Conservation (phyloP, 257 asterid species). For the Solanum gandarillasii region DNA sequence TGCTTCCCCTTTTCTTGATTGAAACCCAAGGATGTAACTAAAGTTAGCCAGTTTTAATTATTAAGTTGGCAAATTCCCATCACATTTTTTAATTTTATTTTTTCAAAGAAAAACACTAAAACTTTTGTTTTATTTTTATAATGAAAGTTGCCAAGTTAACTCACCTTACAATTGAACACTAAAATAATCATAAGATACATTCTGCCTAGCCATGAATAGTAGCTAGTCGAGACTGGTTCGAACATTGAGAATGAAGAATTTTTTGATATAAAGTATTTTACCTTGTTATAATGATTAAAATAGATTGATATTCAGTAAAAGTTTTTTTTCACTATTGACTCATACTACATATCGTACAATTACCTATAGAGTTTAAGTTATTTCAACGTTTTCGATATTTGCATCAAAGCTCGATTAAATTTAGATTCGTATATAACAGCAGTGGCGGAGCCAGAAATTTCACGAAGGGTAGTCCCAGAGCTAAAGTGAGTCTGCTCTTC, state of each 20-base stretch:
- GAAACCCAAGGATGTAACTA: background rate
- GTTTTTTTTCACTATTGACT: background rate
- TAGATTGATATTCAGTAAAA: background rate
- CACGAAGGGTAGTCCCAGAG: too few relatives aligned
- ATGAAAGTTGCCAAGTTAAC: background rate
- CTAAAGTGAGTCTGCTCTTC: too few relatives aligned
- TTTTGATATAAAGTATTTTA: too few relatives aligned
- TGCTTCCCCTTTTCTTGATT: background rate
- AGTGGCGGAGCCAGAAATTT: too few relatives aligned
- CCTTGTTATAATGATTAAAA: background rate
- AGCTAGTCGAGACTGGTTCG: background rate
- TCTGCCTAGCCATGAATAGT: background rate
- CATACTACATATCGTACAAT: background rate
- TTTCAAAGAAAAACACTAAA: background rate
- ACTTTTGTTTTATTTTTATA: background rate
- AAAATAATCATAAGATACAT: background rate
- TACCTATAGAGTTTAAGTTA: background rate
- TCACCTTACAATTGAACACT: background rate
- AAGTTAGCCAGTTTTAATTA: background rate
- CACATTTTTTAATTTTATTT: background rate
- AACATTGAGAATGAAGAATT: background rate
- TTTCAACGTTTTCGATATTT: too few relatives aligned
- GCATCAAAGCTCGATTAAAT: background rate
- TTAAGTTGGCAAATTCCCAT: background rate
- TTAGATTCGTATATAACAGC: background rate